These are phyloP conservation scores for Glycine soja DNA, from an alignment of 306 rosid genomes.

Conservation along the genomic window DNA sequence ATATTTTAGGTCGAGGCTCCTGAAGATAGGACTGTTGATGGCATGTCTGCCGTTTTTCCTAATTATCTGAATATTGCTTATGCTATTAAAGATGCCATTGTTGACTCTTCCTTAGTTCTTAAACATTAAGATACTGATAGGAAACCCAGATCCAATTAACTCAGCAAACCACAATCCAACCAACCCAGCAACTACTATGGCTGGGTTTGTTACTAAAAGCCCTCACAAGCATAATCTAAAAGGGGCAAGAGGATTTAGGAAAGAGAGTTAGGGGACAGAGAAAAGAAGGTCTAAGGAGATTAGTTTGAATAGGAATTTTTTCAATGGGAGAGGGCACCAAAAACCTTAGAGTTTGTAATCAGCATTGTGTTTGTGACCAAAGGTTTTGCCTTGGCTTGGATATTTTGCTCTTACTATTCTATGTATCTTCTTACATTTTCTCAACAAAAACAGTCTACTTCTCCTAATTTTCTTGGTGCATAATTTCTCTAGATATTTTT, in stretches of 20 bases:
- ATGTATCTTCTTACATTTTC: background rate
- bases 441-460: background rate
- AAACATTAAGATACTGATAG: too few relatives aligned
- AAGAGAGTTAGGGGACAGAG: background rate
- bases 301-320: background rate
- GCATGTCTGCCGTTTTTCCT: background rate
- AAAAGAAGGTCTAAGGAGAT: background rate
- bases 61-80: too few relatives aligned
- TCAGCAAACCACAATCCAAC: background rate
- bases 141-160: background rate
- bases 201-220: background rate
- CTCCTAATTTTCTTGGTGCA: background rate
- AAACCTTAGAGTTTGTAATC: background rate
- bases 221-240: background rate
- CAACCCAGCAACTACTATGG: background rate
- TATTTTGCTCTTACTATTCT: background rate
- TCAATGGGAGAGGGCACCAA: background rate
- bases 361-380: background rate
- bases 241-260: background rate
- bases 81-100: too few relatives aligned
- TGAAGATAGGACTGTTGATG: background rate
- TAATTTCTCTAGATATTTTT: background rate
- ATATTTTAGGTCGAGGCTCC: slow-evolving; percentile 1
- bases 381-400: background rate
- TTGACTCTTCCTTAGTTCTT: too few relatives aligned